Conservation (phyloP, 2,329 filamentous ascomycete genomes). For the Aspergillus flavus region DNA sequence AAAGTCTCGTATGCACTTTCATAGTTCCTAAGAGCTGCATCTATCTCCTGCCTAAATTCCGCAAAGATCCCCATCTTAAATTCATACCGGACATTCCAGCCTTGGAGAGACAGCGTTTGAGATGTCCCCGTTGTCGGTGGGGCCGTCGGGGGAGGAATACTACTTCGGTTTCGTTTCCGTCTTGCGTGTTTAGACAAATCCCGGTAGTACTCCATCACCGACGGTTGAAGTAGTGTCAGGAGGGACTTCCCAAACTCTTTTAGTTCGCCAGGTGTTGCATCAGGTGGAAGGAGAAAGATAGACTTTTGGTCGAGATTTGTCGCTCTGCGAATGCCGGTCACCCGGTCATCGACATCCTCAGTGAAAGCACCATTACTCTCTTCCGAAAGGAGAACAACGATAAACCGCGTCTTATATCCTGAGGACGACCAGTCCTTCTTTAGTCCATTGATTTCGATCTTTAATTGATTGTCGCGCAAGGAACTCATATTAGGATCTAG, state of each 20-base stretch:
- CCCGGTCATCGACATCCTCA: constrained; percentile 70
- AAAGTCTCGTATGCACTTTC: constrained; percentile 84
- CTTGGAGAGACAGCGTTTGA: constrained; percentile 78
- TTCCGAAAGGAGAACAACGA: constrained; percentile 77
- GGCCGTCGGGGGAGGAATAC: constrained; percentile 76
- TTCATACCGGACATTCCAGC: constrained; percentile 93
- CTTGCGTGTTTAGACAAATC: constrained; percentile 90
- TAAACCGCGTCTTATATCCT: constrained; percentile 73
- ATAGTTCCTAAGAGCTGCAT: constrained; percentile 81
- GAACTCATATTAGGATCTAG: constrained; percentile 73
- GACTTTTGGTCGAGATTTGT: constrained; percentile 81
- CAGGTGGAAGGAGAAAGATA: constrained; percentile 80
- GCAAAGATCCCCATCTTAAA: constrained; percentile 90
- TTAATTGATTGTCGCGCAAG: constrained; percentile 83
- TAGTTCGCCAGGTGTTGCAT: constrained; percentile 71
- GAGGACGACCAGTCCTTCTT: constrained; percentile 64
- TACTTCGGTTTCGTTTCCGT: constrained; percentile 80
- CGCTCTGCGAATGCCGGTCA: constrained; percentile 76
- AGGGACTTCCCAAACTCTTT: constrained; percentile 73
- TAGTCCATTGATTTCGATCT: constrained; percentile 79
- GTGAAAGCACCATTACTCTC: constrained; percentile 65
- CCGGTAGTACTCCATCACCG: constrained; percentile 85
- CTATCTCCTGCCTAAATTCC: constrained; percentile 91
- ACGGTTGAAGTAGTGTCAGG: constrained; percentile 70
- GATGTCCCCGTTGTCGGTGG: constrained; percentile 83